phyloP scores from a whole-genome alignment of 805 yeast genomes.

The Clavispora carvajalis region DNA sequence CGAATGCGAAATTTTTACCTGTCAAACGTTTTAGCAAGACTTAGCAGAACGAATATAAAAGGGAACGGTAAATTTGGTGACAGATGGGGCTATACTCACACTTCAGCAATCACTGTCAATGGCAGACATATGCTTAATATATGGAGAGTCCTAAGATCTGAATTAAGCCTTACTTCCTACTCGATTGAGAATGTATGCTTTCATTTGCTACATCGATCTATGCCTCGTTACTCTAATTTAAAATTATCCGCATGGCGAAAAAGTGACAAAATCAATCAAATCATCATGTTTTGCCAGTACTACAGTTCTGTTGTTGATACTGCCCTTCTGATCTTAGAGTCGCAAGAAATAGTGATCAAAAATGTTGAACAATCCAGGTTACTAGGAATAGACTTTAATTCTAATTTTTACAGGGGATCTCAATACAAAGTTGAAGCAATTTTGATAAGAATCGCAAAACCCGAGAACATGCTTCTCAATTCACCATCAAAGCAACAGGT shows the following conservation, averaged over 20 bases:
- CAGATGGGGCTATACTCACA: constrained; percentile 77
- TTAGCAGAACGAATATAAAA: constrained; percentile 54
- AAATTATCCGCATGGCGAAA: constrained; percentile 39
- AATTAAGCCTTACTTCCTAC: constrained; percentile 59
- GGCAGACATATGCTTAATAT: constrained; percentile 84
- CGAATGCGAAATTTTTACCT: constrained; percentile 45
- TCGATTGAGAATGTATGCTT: constrained; percentile 72
- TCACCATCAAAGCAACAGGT: constrained; percentile 83
- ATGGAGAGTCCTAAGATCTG: constrained; percentile 72
- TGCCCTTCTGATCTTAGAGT: constrained; percentile 45
- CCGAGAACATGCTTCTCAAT: constrained; percentile 64
- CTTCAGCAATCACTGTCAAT: constrained; percentile 59
- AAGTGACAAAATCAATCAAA: constrained; percentile 32
- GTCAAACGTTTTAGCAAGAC: constrained; percentile 48
- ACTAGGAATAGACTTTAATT: constrained; percentile 84
- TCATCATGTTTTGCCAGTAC: constrained; percentile 40
- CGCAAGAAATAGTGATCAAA: constrained; percentile 61
- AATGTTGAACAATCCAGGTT: constrained; percentile 80
- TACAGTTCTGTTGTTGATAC: constrained; percentile 40
- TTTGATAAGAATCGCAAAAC: constrained; percentile 65
- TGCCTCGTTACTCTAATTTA: constrained; percentile 56
- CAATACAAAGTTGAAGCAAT: constrained; percentile 92
- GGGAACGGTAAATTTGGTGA: constrained; percentile 54
- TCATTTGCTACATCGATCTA: constrained; percentile 58
- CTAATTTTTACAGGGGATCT: constrained; percentile 86